Base-by-base conservation (phyloP, 2,329 filamentous ascomycete species). In the Alternaria gansuensis region DNA sequence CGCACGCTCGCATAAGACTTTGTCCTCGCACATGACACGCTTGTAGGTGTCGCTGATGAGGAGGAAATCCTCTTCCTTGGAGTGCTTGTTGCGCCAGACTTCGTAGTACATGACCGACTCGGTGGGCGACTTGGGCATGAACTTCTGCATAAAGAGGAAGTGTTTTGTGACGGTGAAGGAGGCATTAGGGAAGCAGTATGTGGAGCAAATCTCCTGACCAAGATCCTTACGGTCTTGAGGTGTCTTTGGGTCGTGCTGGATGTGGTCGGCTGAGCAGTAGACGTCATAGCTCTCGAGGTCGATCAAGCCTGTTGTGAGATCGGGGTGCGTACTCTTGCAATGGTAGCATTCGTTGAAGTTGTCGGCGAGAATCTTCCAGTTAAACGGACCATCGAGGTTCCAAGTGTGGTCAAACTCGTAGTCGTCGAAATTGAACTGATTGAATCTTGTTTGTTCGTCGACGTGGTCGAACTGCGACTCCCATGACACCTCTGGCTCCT, bases 311-410 rank as follows among this genome's bases (percentile, higher is more conserved):
- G 83, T 80, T 28, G 83, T 80, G 31, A 87, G 83, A 57, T 86
- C 84, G 2, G 86, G 85, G 64, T 88, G 85, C 2, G 85, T 82
- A 0, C 82, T 84, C 50, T 82, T 82, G 77, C 85, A 88, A 77
- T 88, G 86, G 66, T 88, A 89, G 70, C 86, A 88, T 70, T 87
- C 86, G 70, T 89, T 89, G 79, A 87, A 89, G 77, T 88, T 88
- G 69, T 88, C 86, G 13, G 72, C 67, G 11, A 74, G 62, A 29
- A 73, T 73, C 60, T 75, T 75, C 73, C 73, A 75, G 58, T 75
- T 75, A 59, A 68, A 74, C 33, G 70, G 62, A 9, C 68, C 70
- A n/a, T 73, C 72, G 56, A 75, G 65, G 40, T 69, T 69, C 62
- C 67, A 75, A 21, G 67, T 72, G 59, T 75, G 73, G 57, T 75